phyloP scores from a whole-genome alignment of 164 flowering plant genomes.

The Sedum album region DNA sequence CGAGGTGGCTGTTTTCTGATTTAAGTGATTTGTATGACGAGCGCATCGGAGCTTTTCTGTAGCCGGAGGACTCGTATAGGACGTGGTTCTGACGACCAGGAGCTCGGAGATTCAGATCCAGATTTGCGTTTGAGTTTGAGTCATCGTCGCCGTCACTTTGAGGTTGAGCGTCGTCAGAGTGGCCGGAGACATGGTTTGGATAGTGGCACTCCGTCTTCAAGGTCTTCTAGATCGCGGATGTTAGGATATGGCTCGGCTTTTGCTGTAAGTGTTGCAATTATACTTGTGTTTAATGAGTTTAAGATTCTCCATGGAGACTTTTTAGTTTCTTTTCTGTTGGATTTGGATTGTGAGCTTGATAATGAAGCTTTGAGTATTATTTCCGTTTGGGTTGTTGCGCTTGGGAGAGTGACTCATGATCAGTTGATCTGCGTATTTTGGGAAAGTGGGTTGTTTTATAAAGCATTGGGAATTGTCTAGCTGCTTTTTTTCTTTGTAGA shows the following conservation, averaged over 20 bases:
- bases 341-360: too few species aligned
- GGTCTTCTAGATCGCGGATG: neutral
- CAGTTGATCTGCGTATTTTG: too few species aligned
- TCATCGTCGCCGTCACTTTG: neutral
- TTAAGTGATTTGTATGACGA: neutral
- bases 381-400: too few species aligned
- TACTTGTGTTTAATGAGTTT: neutral
- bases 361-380: too few species aligned
- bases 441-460: too few species aligned
- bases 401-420: too few species aligned
- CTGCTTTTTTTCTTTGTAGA: too few species aligned
- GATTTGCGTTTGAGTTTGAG: neutral
- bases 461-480: too few species aligned
- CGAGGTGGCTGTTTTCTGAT: too few species aligned
- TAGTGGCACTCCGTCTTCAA: neutral
- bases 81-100: neutral
- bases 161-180: neutral
- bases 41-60: neutral
- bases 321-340: too few species aligned
- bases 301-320: too few species aligned
- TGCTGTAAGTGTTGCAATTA: neutral
- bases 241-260: neutral
- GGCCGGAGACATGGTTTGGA: neutral
- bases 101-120: neutral
- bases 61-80: neutral